Evolutionary conservation across 192 early-diverging fungal genomes (phyloP), one percentile per base, ranked within the genome.

Genomic region (Coemansia sp.): DNA sequence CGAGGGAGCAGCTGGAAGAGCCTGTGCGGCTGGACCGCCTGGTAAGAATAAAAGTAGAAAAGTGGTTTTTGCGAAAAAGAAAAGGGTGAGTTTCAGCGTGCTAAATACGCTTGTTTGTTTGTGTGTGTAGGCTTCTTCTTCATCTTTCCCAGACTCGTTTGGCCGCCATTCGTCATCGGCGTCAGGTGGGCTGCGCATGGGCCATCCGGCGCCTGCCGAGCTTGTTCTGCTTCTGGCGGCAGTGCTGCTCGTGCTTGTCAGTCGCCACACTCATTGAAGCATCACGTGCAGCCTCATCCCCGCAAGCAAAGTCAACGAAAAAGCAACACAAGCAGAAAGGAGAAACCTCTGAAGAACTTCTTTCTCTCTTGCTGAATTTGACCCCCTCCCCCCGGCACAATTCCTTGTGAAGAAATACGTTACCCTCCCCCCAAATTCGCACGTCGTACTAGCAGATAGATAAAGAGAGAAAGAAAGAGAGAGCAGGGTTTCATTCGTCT

Each of bases 11-110:
- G 59, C 62, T 80, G 6, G 69, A 74, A 35, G 65, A 53, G 45
- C 77, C 77, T 2, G 54, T 71, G 46, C 59, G 43, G 9, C 19
- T 61, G 9, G 66, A 79, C 41, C 68, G 77, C 11, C 58, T 64
- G 62, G 71, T 65, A 65, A 63, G 35, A 9, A 49, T n/a, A 7
- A 52, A 5, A 2, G 5, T 1, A 13, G 5, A 13, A 40, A 45
- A 45, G 15, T 43, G 14, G 41, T n/a, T n/a, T 40, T 40, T 40
- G 38, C 38, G n/a, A n/a, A n/a, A n/a, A n/a, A n/a, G n/a, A n/a
- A 9, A 38, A 38, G 36, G 4, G 36, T 38, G 36, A 38, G 5
- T 43, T 55, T 35, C 33, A 8, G 8, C 13, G 33, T 33, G 29
- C 54, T 23, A 20, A 23, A 23, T 50, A n/a, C 11, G n/a, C n/a